Conservation (phyloP, 176 grass and related monocot genomes). For the Avena sativa region DNA sequence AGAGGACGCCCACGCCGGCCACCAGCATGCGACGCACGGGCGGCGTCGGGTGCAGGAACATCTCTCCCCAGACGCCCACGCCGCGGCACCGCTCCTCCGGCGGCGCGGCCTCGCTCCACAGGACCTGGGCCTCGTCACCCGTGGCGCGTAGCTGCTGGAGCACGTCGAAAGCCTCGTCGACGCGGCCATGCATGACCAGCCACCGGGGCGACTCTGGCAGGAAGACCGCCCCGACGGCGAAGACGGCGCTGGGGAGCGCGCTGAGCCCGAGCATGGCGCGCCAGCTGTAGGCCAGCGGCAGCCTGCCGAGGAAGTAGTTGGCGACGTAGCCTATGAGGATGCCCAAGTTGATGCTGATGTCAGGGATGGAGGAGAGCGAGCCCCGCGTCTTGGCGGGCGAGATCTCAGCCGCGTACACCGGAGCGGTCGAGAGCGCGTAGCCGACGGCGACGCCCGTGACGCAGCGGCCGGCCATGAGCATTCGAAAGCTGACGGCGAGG, state of each 20-base stretch:
- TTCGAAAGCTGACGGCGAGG: constrained; percentile 35
- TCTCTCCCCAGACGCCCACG: constrained; percentile 32
- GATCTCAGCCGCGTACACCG: constrained; percentile 51
- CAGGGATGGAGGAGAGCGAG: constrained; percentile 45
- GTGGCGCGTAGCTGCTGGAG: constrained; percentile 31
- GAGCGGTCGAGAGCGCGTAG: constrained; percentile 55
- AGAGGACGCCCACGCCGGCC: constrained; percentile 51
- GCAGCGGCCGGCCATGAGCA: constrained; percentile 47
- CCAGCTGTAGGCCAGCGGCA: constrained; percentile 49
- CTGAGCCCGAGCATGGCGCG: constrained; percentile 48
- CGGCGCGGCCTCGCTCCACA: neutral
- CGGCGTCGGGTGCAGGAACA: neutral
- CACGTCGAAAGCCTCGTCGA: constrained; percentile 19
- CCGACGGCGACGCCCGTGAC: constrained; percentile 54
- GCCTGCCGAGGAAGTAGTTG: constrained; percentile 44
- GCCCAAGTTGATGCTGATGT: constrained; percentile 53
- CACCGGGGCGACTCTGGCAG: constrained; percentile 52
- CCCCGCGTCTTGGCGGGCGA: constrained; percentile 22
- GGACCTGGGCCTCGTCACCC: constrained; percentile 1
- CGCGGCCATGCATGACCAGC: constrained; percentile 48
- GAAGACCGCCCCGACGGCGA: constrained; percentile 22
- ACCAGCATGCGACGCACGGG: constrained; percentile 55
- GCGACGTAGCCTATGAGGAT: constrained; percentile 54
- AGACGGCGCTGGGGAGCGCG: constrained; percentile 29
- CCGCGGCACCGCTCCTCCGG: neutral